phyloP scores from a whole-genome alignment of 139 green algal genomes.

The Coelastrella sp. region DNA sequence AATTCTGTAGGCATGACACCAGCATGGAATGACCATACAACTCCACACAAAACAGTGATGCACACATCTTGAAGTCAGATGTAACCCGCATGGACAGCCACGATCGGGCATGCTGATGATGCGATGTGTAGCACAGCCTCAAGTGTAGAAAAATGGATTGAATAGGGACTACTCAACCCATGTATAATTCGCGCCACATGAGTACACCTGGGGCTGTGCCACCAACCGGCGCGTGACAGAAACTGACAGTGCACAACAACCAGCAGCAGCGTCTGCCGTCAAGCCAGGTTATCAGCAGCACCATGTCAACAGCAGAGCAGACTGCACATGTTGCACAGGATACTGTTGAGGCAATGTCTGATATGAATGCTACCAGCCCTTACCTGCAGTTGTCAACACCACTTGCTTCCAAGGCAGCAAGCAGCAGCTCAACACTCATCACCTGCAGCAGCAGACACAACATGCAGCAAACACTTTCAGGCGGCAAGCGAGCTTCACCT shows the following conservation, averaged over 20 bases:
- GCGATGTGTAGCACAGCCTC: too few relatives aligned
- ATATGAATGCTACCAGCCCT: background rate
- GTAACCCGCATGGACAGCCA: background rate
- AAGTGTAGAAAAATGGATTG: too few relatives aligned
- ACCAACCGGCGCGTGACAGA: too few relatives aligned
- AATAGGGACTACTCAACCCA: too few relatives aligned
- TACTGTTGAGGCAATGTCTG: background rate
- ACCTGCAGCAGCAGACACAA: constrained; percentile 27
- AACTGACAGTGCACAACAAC: background rate
- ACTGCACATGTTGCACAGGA: background rate
- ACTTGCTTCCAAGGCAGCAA: constrained; percentile 86
- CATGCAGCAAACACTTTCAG: background rate
- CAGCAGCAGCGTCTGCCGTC: too few relatives aligned
- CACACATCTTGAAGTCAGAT: background rate
- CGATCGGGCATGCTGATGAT: too few relatives aligned
- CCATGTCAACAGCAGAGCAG: background rate
- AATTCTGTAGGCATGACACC: constrained; percentile 51
- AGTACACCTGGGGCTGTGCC: too few relatives aligned
- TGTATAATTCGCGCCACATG: too few relatives aligned
- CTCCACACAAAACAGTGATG: background rate
- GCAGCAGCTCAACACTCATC: constrained; percentile 63
- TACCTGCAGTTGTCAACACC: constrained; percentile 89
- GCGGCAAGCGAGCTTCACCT: too few relatives aligned
- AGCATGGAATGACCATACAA: background rate
- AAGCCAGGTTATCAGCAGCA: too few relatives aligned